Evolutionary conservation across 495 filamentous ascomycete genomes (phyloP).

Genomic region (Xylaria castorea): DNA sequence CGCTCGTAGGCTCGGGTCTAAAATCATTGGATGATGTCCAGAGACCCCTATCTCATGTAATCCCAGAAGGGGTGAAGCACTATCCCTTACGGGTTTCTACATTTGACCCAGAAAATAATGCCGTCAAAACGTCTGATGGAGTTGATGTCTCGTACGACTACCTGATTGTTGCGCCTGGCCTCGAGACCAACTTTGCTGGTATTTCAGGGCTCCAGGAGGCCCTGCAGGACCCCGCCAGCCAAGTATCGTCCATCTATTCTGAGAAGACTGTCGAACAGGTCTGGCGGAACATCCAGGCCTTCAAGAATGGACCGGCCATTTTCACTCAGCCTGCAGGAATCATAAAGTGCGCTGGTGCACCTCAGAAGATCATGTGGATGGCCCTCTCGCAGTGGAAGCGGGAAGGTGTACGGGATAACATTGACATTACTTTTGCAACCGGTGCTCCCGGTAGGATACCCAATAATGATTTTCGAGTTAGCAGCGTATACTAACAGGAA

Average conservation of each 20-base stretch:
- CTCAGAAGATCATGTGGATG: slow-evolving; percentile 76
- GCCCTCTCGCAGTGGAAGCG: slow-evolving; percentile 70
- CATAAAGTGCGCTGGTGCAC: slow-evolving; percentile 73
- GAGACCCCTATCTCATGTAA: slow-evolving; percentile 56
- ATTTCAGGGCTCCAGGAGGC: slow-evolving; percentile 68
- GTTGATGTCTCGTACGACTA: slow-evolving; percentile 68
- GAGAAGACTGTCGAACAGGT: slow-evolving; percentile 67
- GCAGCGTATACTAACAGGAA: slow-evolving; percentile 13
- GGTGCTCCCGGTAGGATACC: slow-evolving; percentile 53
- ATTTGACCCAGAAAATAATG: slow-evolving; percentile 65
- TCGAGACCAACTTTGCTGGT: slow-evolving; percentile 60
- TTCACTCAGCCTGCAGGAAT: slow-evolving; percentile 73
- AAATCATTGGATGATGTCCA: slow-evolving; percentile 63
- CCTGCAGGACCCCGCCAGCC: slow-evolving; percentile 59
- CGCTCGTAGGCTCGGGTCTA: slow-evolving; percentile 69
- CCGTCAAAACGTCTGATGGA: slow-evolving; percentile 63
- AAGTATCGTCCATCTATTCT: slow-evolving; percentile 70
- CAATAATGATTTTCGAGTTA: neutral
- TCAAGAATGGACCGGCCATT: slow-evolving; percentile 65
- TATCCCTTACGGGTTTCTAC: slow-evolving; percentile 60
- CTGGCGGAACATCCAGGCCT: slow-evolving; percentile 59
- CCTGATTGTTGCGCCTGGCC: slow-evolving; percentile 68
- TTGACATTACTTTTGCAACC: slow-evolving; percentile 69
- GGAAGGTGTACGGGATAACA: slow-evolving; percentile 64
- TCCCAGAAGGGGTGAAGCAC: slow-evolving; percentile 67